A percentile compares a stretch with the other conserved stretches of the same genome.
phyloP scores from a whole-genome alignment of 2,329 filamentous ascomycete genomes.

The Aspergillus piperis region DNA sequence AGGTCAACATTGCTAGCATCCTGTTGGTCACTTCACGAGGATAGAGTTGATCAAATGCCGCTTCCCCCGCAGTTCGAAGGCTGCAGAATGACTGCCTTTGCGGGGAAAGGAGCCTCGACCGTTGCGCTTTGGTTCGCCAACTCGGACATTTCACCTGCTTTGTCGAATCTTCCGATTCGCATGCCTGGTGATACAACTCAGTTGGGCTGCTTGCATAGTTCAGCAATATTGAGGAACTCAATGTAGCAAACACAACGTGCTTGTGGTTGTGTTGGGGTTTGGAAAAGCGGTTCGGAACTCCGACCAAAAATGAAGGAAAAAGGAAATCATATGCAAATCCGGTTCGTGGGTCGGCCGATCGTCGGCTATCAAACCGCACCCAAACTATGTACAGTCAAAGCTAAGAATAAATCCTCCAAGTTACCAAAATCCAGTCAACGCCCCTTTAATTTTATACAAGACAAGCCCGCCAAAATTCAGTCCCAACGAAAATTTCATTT shows the following conservation, averaged over 20 bases:
- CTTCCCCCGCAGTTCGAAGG: not conserved
- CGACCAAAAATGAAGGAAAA: not conserved
- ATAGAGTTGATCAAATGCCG: not conserved
- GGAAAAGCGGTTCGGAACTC: not conserved
- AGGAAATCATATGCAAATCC: not conserved
- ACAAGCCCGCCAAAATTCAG: not conserved
- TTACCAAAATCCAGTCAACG: slow-evolving; percentile 1
- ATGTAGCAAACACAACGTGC: not conserved
- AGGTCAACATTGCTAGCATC: not conserved
- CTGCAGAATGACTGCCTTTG: not conserved
- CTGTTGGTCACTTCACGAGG: not conserved
- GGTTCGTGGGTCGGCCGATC: slow-evolving; percentile 3
- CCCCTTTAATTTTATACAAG: not conserved
- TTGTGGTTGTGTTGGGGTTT: not conserved
- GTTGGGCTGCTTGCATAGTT: not conserved
- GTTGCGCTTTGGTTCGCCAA: not conserved
- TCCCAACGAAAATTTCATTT: not conserved
- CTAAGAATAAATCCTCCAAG: not conserved
- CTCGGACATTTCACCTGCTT: not conserved
- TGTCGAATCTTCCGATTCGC: not conserved
- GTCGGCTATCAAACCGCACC: not conserved
- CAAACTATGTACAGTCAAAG: slow-evolving; percentile 1
- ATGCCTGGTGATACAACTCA: not conserved
- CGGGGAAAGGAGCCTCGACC: slow-evolving; percentile 8
- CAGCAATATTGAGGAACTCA: not conserved